These are phyloP conservation scores for Lentinula lateritia DNA, from an alignment of 768 basidiomycete species.

Conservation along the genomic window DNA sequence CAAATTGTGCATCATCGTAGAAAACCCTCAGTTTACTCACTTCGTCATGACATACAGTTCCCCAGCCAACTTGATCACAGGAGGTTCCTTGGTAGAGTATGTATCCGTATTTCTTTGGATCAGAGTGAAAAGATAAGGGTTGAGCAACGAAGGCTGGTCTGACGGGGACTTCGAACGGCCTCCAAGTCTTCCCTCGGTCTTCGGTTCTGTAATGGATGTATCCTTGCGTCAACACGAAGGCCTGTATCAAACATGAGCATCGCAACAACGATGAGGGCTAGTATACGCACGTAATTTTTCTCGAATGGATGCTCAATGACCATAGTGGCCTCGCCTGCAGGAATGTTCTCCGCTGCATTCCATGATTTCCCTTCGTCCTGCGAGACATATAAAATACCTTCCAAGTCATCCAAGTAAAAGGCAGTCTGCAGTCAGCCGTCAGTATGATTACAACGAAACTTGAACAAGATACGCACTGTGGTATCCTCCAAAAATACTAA, in stretches of 20 bases:
- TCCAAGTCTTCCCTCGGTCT: slow-evolving; percentile 87
- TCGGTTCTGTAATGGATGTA: slow-evolving; percentile 82
- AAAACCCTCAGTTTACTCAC: slow-evolving; percentile 30
- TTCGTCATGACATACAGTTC: slow-evolving; percentile 63
- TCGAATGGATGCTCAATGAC: slow-evolving; percentile 87
- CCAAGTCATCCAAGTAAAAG: slow-evolving; percentile 75
- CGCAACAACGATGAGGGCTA: background rate
- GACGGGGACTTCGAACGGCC: slow-evolving; percentile 63
- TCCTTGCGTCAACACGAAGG: slow-evolving; percentile 77
- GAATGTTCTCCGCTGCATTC: slow-evolving; percentile 46
- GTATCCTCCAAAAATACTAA: slow-evolving; percentile 95
- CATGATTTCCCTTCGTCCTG: slow-evolving; percentile 81
- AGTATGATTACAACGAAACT: slow-evolving; percentile 1
- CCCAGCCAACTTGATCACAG: slow-evolving; percentile 56
- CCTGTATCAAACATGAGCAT: slow-evolving; percentile 37
- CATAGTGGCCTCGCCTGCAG: slow-evolving; percentile 53
- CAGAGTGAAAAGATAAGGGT: slow-evolving; percentile 87
- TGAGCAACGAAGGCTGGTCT: slow-evolving; percentile 50
- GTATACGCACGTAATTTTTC: slow-evolving; percentile 45
- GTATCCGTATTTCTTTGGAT: slow-evolving; percentile 59
- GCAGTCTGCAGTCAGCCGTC: slow-evolving; percentile 32
- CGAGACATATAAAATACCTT: slow-evolving; percentile 71
- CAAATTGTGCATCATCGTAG: background rate
- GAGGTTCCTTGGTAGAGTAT: slow-evolving; percentile 75
- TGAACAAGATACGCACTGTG: slow-evolving; percentile 45